Base-by-base conservation (phyloP, 1,284 basidiomycete genomes). In the Leccinum fallax region DNA sequence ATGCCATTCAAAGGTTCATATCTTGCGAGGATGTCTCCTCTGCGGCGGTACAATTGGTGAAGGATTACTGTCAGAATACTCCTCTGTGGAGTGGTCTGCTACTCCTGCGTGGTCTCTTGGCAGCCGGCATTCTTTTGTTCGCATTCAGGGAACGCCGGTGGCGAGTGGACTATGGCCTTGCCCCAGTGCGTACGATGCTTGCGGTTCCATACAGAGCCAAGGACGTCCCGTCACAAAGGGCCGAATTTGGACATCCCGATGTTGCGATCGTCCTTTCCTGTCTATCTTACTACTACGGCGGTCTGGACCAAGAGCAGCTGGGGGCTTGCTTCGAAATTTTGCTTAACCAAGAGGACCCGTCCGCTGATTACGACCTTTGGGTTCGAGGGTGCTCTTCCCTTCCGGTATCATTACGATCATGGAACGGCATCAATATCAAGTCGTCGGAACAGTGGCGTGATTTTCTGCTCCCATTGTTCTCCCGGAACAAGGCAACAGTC, bases 181-280 rank as follows among this genome's bases (percentile, higher is more conserved):
- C 81, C 58, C 68, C 65, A 4, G 62, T 34, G 9, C 79, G 84
- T 5, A 78, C 84, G 1, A 74, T 79, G 62, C 72, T 85, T 4
- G 83, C 84, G 0, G 83, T 85, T 0, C 83, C 83, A 1, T 85
- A 83, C 63, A 73, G 79, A 28, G 83, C 83, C 0, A 85, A 85
- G 66, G 84, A 85, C 60, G 73, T 80, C 2, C 84, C 84, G 0
- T 74, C 81, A 16, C 61, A 74, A 38, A 74, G 78, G 38, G 81
- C 84, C 21, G 84, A 86, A 52, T 85, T 86, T 61, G 83, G 82
- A 1, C 83, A 85, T 67, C 83, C 84, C 0, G 84, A 86, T 32
- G 73, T 85, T 24, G 74, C 78, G 1, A 71, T 85, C 56, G 62
- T 74, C 13, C 72, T 85, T 34, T 85, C 85, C 0, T 85, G 78